These are phyloP conservation scores for Chenopodium album DNA, from an alignment of 148 eudicot genomes.

Conservation along the genomic window DNA sequence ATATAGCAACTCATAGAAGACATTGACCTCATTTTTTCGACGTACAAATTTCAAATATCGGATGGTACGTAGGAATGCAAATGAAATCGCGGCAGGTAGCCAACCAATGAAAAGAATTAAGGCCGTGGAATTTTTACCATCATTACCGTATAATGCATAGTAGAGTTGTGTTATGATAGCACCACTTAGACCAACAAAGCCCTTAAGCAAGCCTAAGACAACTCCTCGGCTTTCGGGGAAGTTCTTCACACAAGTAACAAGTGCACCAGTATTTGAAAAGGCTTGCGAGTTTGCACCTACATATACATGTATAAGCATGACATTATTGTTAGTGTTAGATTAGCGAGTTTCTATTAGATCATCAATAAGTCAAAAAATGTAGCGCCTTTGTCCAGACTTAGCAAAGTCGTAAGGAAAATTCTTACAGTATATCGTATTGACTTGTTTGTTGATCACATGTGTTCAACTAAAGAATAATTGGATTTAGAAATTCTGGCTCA, in stretches of 20 bases:
- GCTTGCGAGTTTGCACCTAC: slow-evolving; percentile 33
- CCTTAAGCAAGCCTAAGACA: slow-evolving; percentile 40
- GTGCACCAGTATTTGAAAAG: slow-evolving; percentile 46
- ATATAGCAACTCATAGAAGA: not conserved
- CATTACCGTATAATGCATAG: slow-evolving; percentile 33
- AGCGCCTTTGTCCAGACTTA: too few relatives aligned
- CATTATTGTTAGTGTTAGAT: not conserved
- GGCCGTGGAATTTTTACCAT: slow-evolving; percentile 22
- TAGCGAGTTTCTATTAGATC: not conserved
- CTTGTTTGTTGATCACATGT: too few relatives aligned
- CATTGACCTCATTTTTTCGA: slow-evolving; percentile 18
- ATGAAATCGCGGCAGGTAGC: slow-evolving; percentile 33
- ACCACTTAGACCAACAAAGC: slow-evolving; percentile 42
- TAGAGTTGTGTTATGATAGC: slow-evolving; percentile 45
- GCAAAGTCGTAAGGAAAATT: too few relatives aligned
- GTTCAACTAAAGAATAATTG: too few relatives aligned
- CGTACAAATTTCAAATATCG: slow-evolving; percentile 29
- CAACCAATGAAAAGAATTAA: slow-evolving; percentile 40
- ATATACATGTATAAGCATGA: not conserved
- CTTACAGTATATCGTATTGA: too few relatives aligned
- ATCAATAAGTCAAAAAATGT: too few relatives aligned
- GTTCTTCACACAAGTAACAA: slow-evolving; percentile 50
- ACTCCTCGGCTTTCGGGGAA: slow-evolving; percentile 47
- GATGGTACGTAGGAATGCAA: slow-evolving; percentile 35
- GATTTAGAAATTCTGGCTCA: too few relatives aligned